Evolutionary conservation across 192 early-diverging fungal genomes (phyloP).

Genomic region (Entophlyctis luteolus): DNA sequence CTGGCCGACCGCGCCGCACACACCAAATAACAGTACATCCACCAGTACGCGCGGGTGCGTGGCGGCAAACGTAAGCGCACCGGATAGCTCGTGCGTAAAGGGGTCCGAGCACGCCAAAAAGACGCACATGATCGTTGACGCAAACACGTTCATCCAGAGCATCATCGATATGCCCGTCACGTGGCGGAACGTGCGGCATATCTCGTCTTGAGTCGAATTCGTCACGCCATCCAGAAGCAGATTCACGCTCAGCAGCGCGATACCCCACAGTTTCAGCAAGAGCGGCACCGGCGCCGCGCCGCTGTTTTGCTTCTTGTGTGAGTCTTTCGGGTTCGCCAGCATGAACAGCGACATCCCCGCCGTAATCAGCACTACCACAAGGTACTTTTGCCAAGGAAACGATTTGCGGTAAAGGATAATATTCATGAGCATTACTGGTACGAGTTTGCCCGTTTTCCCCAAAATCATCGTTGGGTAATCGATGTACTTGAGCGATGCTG

Average conservation of each 20-base stretch:
- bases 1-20: conserved; percentile 94
- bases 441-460: conserved; percentile 56
- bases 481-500: conserved; percentile 84
- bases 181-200: conserved; percentile 72
- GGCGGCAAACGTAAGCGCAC: conserved; percentile 70
- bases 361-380: conserved; percentile 83
- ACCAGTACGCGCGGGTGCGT: conserved; percentile 73
- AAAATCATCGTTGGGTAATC: conserved; percentile 97
- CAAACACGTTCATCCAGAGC: conserved; percentile 90
- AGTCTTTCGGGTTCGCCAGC: conserved; percentile 64
- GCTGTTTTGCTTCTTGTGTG: conserved; percentile 40
- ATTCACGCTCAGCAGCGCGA: conserved; percentile 78
- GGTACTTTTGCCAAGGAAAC: conserved; percentile 84
- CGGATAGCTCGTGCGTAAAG: conserved; percentile 68
- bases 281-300: conserved; percentile 27
- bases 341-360: conserved; percentile 90
- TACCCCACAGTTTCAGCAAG: conserved; percentile 67
- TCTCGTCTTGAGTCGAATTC: conserved; percentile 93
- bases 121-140: conserved; percentile 62
- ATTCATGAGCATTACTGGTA: conserved; percentile 96
- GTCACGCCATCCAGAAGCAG: conserved; percentile 89
- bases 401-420: conserved; percentile 81
- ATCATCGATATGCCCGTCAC: conserved; percentile 93
- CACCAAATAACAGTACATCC: conserved; percentile 84
- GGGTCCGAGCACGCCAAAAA: conserved; percentile 66